phyloP scores from a whole-genome alignment of 495 filamentous ascomycete species.

The Aspergillus asperescens region DNA sequence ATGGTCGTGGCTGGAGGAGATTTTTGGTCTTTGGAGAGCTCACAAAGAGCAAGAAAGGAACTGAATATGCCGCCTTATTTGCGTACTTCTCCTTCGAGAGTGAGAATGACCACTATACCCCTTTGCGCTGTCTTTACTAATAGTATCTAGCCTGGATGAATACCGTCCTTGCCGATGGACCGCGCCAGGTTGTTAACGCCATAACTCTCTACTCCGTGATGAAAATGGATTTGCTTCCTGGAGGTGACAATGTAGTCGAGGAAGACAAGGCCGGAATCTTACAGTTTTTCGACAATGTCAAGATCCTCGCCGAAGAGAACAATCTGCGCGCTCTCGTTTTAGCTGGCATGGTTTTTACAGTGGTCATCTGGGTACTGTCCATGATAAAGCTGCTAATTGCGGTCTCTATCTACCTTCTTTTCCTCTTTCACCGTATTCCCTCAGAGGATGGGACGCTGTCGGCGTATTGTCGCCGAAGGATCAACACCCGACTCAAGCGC shows the following conservation, averaged over 20 bases:
- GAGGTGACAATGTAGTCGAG: constrained; percentile 43
- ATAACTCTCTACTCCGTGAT: constrained; percentile 80
- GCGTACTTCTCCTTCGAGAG: constrained; percentile 93
- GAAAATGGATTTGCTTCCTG: constrained; percentile 60
- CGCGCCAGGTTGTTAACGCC: constrained; percentile 83
- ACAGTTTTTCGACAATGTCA: constrained; percentile 73
- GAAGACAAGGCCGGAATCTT: constrained; percentile 46
- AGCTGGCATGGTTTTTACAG: constrained; percentile 83
- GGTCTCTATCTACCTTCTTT: constrained; percentile 71
- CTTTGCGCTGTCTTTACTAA: neutral
- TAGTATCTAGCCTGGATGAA: constrained; percentile 72
- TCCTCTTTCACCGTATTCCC: constrained; percentile 87
- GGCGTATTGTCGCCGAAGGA: constrained; percentile 83
- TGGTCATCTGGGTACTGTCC: constrained; percentile 83
- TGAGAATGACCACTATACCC: constrained; percentile 34
- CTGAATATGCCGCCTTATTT: constrained; percentile 87
- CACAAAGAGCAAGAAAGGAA: constrained; percentile 85
- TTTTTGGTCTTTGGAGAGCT: constrained; percentile 91
- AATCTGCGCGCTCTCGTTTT: constrained; percentile 73
- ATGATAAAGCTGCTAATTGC: constrained; percentile 69
- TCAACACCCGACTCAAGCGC: constrained; percentile 70
- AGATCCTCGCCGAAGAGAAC: constrained; percentile 62
- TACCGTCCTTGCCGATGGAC: constrained; percentile 81
- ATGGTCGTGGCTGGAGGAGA: constrained; percentile 68
- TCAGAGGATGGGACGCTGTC: constrained; percentile 68